Evolutionary conservation across 371 early-diverging fungal species (phyloP), one percentile per base, ranked within the genome.

Genomic region (Mortierella sp.): DNA sequence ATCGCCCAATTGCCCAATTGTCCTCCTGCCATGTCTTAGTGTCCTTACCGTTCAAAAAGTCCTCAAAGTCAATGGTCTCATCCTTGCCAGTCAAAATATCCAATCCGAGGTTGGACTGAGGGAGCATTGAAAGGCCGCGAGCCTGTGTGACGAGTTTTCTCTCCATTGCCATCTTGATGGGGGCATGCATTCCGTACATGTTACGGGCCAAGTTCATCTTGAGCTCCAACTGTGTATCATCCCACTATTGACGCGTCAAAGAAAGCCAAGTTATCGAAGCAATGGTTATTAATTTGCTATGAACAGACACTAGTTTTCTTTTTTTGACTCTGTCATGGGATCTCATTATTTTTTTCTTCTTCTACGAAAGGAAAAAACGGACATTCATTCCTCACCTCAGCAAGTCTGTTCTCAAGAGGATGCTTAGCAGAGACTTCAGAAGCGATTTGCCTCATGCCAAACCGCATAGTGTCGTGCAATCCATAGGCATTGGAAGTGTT

Each of bases 81-180:
- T 97, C 97, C 72, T 86, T 89, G 60, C 97, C 97, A 68, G 84
- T 83, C 65, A 98, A 85, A 64, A 97, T 94, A 84, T 97, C 96
- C 64, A 94, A 66, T 57, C 91, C 93, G 5, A 97, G 74, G 72
- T 92, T 94, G 53, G 94, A 89, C 12, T 87, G 84, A 57, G 92
- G 89, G 48, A 95, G 76, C 60, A 89, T 86, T 44, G 94, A 92
- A 57, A 87, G 70, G 44, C 87, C 71, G 44, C 56, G 48, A 86
- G 94, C 96, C 88, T 89, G 86, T 66, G 84, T 82, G 57, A 94
- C 89, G 21, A 93, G 77, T 37, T 83, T 84, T 52, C 88, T 85
- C 81, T 97, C 97, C 97, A 98, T 96, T 77, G 94, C 91, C 79
- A 94, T 82, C 68, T 94, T 90, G 70, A 98, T 85, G 55, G 97